phyloP scores from a whole-genome alignment of 371 early-diverging fungal genomes.

The Mortierella sp. region DNA sequence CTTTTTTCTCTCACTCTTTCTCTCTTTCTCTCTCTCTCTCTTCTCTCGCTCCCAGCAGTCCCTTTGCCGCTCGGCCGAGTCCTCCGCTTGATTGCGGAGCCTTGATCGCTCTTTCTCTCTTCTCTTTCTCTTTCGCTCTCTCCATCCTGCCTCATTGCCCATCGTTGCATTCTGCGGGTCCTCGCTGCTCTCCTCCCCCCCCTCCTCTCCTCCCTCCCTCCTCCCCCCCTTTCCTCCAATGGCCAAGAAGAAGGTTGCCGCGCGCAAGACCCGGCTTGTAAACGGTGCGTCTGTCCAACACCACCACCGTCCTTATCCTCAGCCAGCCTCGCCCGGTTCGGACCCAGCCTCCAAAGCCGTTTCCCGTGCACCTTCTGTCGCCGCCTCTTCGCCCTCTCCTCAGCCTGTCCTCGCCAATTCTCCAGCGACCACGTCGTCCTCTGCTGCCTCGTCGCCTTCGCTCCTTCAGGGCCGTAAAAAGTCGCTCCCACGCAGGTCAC shows the following conservation, averaged over 20 bases:
- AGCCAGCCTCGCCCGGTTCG: too few relatives aligned
- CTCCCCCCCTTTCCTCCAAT: constrained; percentile 5
- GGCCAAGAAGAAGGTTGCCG: constrained; percentile 47
- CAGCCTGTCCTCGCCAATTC: neutral
- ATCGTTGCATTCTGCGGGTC: too few relatives aligned
- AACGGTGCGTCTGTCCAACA: neutral
- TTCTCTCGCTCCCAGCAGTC: too few relatives aligned
- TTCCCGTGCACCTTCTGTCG: constrained; percentile 33
- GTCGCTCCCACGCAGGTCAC: constrained; percentile 30
- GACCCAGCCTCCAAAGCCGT: constrained; percentile 6
- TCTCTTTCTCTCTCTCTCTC: neutral
- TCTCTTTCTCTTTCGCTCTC: too few relatives aligned
- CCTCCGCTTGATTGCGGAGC: too few relatives aligned
- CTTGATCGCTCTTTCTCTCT: too few relatives aligned
- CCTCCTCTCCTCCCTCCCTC: neutral
- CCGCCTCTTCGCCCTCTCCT: neutral
- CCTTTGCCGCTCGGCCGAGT: too few relatives aligned
- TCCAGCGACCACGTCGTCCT: too few relatives aligned
- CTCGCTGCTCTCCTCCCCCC: neutral
- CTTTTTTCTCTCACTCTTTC: too few relatives aligned
- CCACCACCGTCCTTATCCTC: too few relatives aligned
- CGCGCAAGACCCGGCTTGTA: constrained; percentile 27
- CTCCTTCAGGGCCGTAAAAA: constrained; percentile 30
- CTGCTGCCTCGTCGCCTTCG: constrained; percentile 8
- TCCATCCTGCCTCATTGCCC: too few relatives aligned